Evolutionary conservation across 495 filamentous ascomycete species (phyloP), one percentile per base, ranked within the genome.

Genomic region (Aspergillus mulundensis): DNA sequence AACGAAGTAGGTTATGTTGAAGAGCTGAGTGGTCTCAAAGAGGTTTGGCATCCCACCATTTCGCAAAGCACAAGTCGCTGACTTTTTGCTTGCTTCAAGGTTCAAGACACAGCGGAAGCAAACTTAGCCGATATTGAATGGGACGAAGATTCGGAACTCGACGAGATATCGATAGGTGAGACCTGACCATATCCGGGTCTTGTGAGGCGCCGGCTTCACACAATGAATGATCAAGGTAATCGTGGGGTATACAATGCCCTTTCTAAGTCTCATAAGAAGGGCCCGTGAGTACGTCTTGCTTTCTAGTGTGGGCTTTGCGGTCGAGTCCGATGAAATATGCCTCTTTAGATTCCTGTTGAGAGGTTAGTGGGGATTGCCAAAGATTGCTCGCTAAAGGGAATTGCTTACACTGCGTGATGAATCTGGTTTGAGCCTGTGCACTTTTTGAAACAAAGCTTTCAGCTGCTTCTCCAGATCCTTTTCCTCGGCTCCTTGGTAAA

Each of bases 401-500:
- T 28, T 23, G n/a, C 85, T 63, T 80, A 96, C 93, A 65, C 77
- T 86, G 63, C 95, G 82, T 38, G 94, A 97, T 16, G 90, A 87
- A 48, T 92, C 85, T 11, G 95, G 94, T 69, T 98, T 98, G 55
- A 91, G 86, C 53, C 91, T 74, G 61, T 88, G 79, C 16, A 97
- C 93, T 56, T 81, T 87, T 15, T 73, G 68, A 64, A 97, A 98
- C 59, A 94, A 70, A 38, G 79, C 79, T 61, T 79, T 89, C 38
- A 97, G 74, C 58, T 81, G 77, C 54, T 66, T 71, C 71, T 96
- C 90, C 20, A 98, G 66, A 5, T 73, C 75, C 70, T 87, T 89
- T 65, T 97, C 91, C 61, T 96, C 90, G 5, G 77, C 67, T 4
- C 94, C 94, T 66, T 93, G 89, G 69, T 97, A 98, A 70, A 96